A percentile compares a stretch with the other conserved stretches of the same genome.
These are phyloP conservation scores for Protomyces inouyei DNA, from an alignment of 1,139 yeast genomes.

Conservation along the genomic window DNA sequence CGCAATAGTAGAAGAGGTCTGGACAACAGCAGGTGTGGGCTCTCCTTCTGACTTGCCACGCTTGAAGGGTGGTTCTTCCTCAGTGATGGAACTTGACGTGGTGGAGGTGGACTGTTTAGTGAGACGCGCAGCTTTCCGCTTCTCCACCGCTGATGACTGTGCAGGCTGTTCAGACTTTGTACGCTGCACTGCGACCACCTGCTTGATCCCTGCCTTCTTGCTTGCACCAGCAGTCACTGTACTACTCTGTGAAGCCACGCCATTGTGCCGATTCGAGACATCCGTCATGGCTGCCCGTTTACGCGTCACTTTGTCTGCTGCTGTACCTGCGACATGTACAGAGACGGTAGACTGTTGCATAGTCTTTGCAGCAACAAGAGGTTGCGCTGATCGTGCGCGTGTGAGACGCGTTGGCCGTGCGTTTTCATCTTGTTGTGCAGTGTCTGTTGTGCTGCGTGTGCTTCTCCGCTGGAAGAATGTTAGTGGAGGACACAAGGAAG, in stretches of 20 bases:
- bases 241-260: conserved; percentile 3
- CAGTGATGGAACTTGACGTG: conserved; percentile 3
- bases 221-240: conserved; percentile 8
- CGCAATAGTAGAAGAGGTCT: not conserved
- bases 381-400: conserved; percentile 19
- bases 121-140: conserved; percentile 14
- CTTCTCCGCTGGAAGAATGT: conserved; percentile 13
- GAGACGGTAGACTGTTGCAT: not conserved
- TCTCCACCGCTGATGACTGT: conserved; percentile 1
- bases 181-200: not conserved
- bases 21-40: not conserved
- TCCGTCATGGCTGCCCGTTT: conserved; percentile 40
- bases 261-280: conserved; percentile 37
- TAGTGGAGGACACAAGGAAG: not conserved
- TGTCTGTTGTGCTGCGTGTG: conserved; percentile 15
- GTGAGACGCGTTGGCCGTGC: conserved; percentile 25
- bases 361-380: not conserved
- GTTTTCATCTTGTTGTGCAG: conserved; percentile 15
- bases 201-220: conserved; percentile 1
- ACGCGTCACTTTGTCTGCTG: conserved; percentile 28
- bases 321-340: not conserved
- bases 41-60: conserved; percentile 22
- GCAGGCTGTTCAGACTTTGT: conserved; percentile 9
- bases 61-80: conserved; percentile 26
- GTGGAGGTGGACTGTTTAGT: not conserved